Conservation (phyloP, 139 green algal species). For the Tetradesmus lagerheimii region DNA sequence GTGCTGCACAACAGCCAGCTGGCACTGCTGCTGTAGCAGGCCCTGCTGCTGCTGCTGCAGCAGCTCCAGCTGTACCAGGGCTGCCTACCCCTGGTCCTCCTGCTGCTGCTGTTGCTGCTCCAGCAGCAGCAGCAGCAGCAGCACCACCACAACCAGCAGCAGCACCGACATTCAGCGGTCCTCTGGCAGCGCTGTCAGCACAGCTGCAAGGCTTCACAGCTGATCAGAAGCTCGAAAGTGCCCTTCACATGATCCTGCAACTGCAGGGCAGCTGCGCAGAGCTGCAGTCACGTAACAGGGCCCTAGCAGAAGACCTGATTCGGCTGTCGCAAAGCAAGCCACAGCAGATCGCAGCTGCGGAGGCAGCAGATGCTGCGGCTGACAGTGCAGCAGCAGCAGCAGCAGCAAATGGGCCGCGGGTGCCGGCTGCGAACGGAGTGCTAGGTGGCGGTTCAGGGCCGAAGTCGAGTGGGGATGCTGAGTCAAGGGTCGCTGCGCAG, state of each 20-base stretch:
- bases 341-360: background rate
- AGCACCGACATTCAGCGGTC: background rate
- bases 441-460: background rate
- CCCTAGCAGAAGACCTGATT: slow-evolving; percentile 69
- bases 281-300: slow-evolving; percentile 65
- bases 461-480: slow-evolving; percentile 44
- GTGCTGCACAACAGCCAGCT: background rate
- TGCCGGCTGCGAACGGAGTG: background rate
- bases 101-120: slow-evolving; percentile 2
- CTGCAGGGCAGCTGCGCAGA: slow-evolving; percentile 59
- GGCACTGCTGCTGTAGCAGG: background rate
- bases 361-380: background rate
- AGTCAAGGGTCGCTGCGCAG: slow-evolving; percentile 59
- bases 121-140: slow-evolving; percentile 31
- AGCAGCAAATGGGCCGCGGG: slow-evolving; percentile 18
- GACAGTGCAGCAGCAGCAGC: background rate
- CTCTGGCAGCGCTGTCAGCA: background rate
- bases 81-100: background rate
- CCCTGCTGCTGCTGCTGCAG: background rate
- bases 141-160: slow-evolving; percentile 1
- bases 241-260: slow-evolving; percentile 50
- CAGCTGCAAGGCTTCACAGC: background rate
- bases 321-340: slow-evolving; percentile 39
- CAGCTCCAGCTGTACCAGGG: slow-evolving; percentile 9
- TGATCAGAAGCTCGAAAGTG: slow-evolving; percentile 53